phyloP scores from a whole-genome alignment of 352 stramenopile species.

The Globisporangium viniferum region DNA sequence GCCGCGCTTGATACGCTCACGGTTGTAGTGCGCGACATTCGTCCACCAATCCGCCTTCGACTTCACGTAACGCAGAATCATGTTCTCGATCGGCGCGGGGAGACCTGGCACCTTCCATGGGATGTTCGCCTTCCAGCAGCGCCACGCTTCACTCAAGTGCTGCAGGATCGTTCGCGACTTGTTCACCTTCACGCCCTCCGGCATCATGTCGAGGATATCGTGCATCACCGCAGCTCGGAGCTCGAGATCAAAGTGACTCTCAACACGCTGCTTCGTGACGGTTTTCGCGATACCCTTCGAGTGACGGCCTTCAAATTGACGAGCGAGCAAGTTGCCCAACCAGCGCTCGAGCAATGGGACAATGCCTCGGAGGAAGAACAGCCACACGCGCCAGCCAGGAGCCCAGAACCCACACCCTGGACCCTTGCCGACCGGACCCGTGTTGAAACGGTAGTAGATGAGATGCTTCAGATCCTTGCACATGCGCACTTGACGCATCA shows the following conservation, averaged over 20 bases:
- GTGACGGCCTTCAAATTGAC: constrained; percentile 99
- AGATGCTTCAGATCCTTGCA: constrained; percentile 99
- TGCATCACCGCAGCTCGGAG: constrained; percentile 99
- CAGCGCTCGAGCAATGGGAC: constrained; percentile 98
- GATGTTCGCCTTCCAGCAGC: constrained; percentile 99
- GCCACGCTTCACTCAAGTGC: constrained; percentile 98
- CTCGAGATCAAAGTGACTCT: constrained; percentile 99
- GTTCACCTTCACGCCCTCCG: constrained; percentile 99
- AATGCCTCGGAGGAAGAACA: constrained; percentile 99
- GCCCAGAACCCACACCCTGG: constrained; percentile 99
- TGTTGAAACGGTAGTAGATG: constrained; percentile 99
- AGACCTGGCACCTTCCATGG: constrained; percentile 99
- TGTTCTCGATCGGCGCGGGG: constrained; percentile 99
- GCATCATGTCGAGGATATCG: constrained; percentile 99
- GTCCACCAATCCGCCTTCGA: constrained; percentile 98
- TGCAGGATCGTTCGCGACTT: constrained; percentile 98
- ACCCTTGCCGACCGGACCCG: constrained; percentile 98
- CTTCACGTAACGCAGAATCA: constrained; percentile 99
- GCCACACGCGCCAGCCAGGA: constrained; percentile 98
- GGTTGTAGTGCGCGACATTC: constrained; percentile 99
- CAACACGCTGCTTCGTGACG: constrained; percentile 99
- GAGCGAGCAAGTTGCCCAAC: constrained; percentile 98
- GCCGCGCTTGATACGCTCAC: constrained; percentile 98
- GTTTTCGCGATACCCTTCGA: constrained; percentile 99
- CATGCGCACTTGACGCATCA: constrained; percentile 97